Percentiles rank a stretch among this genome's conserved stretches.
Conservation (phyloP, 305 asterid species). For the Fraxinus sp. region DNA sequence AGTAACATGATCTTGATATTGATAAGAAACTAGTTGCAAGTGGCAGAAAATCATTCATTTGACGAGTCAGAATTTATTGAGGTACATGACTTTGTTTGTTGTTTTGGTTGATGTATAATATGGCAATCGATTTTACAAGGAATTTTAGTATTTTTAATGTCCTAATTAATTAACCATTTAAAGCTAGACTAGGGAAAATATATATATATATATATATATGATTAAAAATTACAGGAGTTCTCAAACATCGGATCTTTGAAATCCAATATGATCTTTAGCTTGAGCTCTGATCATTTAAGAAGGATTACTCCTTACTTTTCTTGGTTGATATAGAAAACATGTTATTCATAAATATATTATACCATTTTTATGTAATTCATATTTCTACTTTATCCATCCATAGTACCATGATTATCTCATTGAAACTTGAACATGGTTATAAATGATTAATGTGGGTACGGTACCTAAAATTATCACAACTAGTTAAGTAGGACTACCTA, state of each 20-base stretch:
- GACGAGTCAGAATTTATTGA: not conserved
- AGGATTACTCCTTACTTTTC: not conserved
- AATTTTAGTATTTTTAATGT: not conserved
- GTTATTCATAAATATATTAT: not conserved
- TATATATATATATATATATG: not conserved
- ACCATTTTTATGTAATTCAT: not conserved
- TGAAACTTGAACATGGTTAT: not conserved
- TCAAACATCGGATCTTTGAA: not conserved
- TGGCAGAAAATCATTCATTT: not conserved
- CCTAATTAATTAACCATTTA: not conserved
- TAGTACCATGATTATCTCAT: not conserved
- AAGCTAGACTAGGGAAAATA: not conserved
- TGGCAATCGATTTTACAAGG: not conserved
- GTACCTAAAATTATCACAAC: not conserved
- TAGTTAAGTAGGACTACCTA: not conserved
- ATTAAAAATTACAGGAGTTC: not conserved
- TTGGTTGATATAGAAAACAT: not conserved
- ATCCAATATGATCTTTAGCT: not conserved
- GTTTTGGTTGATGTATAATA: not conserved
- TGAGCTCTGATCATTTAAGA: not conserved
- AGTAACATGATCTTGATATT: not conserved
- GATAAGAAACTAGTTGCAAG: not conserved
- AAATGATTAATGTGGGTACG: not conserved
- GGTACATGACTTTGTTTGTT: not conserved
- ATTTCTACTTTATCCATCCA: not conserved